Conservation (phyloP, 352 stramenopile species). For the Globisporangium middletonii region DNA sequence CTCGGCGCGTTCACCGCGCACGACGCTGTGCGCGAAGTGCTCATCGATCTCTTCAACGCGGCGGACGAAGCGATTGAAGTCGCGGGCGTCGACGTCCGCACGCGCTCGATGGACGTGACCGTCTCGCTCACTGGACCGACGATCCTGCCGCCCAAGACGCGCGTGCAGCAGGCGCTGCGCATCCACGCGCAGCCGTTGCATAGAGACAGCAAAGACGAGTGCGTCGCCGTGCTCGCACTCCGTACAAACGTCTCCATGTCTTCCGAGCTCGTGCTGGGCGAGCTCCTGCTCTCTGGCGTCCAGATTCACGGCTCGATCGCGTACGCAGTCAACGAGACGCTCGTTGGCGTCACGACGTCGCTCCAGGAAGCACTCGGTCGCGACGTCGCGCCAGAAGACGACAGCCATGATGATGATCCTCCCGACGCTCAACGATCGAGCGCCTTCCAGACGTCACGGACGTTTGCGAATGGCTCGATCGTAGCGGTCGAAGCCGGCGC, state of each 20-base stretch:
- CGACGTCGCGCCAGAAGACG: neutral
- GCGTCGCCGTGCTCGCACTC: slow-evolving; percentile 23
- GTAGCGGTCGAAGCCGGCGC: slow-evolving; percentile 11
- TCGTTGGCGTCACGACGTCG: slow-evolving; percentile 13
- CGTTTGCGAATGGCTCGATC: slow-evolving; percentile 4
- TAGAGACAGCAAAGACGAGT: neutral
- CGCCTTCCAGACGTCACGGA: slow-evolving; percentile 2
- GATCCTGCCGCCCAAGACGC: slow-evolving; percentile 28
- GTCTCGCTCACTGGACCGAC: slow-evolving; percentile 22
- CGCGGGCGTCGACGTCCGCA: slow-evolving; percentile 24
- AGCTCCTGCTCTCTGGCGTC: slow-evolving; percentile 23
- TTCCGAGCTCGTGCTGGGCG: neutral
- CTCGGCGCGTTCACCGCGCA: slow-evolving; percentile 27
- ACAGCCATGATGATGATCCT: neutral
- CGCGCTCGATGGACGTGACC: slow-evolving; percentile 24
- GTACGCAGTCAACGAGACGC: slow-evolving; percentile 24
- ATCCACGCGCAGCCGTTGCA: slow-evolving; percentile 14
- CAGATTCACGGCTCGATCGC: slow-evolving; percentile 20
- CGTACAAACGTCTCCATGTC: slow-evolving; percentile 29
- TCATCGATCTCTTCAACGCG: slow-evolving; percentile 38
- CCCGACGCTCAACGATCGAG: slow-evolving; percentile 1
- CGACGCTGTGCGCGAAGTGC: slow-evolving; percentile 19
- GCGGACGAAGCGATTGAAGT: slow-evolving; percentile 29
- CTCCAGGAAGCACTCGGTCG: neutral
- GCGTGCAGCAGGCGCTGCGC: slow-evolving; percentile 25